A percentile compares a stretch with the other conserved stretches of the same genome.
These are phyloP conservation scores for Carex kokanica DNA, from an alignment of 176 grass and related monocot genomes.

Conservation along the genomic window DNA sequence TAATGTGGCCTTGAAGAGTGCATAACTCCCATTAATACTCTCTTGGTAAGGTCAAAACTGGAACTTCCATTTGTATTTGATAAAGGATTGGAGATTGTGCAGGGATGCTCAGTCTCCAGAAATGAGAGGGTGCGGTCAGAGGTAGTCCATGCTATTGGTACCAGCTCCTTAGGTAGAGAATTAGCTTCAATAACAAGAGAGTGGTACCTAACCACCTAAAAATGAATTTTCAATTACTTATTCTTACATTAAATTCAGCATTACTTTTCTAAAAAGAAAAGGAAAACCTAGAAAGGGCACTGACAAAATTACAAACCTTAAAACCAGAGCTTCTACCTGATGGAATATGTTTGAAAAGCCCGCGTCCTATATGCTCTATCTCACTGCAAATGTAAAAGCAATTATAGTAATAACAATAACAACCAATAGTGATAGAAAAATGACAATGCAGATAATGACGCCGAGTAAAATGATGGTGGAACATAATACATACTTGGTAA, in stretches of 20 bases:
- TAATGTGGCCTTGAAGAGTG: conserved; percentile 79
- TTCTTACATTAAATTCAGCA: background rate
- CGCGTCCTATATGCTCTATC: conserved; percentile 67
- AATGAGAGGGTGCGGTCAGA: conserved; percentile 58
- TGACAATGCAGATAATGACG: background rate
- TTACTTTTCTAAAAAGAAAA: background rate
- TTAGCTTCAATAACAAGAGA: conserved; percentile 71
- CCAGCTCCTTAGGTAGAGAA: conserved; percentile 65
- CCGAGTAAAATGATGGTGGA: background rate
- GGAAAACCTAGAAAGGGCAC: background rate
- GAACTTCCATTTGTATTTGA: conserved; percentile 17
- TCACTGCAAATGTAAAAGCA: conserved; percentile 50
- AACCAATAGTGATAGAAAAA: background rate
- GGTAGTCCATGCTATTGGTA: conserved; percentile 78
- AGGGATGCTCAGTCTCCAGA: conserved; percentile 42
- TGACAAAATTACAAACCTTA: conserved; percentile 54
- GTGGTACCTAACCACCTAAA: conserved; percentile 91
- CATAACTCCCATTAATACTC: conserved; percentile 71
- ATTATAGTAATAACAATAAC: background rate
- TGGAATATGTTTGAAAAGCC: conserved; percentile 67
- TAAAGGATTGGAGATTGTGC: conserved; percentile 20
- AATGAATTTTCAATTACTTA: conserved; percentile 2
- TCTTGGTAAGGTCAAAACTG: conserved; percentile 19
- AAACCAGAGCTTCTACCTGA: conserved; percentile 88
- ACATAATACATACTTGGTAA: background rate